Conservation (phyloP, 352 stramenopile genomes). For the Pythium oligandrum region DNA sequence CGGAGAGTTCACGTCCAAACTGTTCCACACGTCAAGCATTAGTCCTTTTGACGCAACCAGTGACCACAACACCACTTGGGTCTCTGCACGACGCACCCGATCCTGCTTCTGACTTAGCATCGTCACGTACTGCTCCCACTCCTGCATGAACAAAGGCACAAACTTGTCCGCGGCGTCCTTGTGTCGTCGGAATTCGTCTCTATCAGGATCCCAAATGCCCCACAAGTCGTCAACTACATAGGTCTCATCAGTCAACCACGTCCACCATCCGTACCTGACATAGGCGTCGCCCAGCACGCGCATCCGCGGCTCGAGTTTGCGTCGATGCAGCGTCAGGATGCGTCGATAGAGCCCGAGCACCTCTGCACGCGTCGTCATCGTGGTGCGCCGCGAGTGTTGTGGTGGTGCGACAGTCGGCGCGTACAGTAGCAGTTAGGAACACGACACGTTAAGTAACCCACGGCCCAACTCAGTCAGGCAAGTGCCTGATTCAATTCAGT, state of each 20-base stretch:
- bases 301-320: conserved; percentile 77
- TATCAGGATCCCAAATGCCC: conserved; percentile 7
- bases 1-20: conserved; percentile 70
- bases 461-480: not conserved
- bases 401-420: too few species aligned
- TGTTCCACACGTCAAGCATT: conserved; percentile 4
- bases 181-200: conserved; percentile 82
- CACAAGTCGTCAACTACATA: not conserved
- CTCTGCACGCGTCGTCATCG: conserved; percentile 8
- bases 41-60: not conserved
- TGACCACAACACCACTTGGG: too few species aligned
- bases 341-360: conserved; percentile 68
- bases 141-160: conserved; percentile 64
- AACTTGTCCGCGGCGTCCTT: conserved; percentile 75
- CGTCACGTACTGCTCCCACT: conserved; percentile 73
- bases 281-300: conserved; percentile 81
- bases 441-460: not conserved
- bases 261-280: conserved; percentile 34
- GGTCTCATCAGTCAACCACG: not conserved
- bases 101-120: conserved; percentile 49
- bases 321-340: conserved; percentile 74
- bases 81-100: conserved; percentile 21
- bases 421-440: not conserved
- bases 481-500: not conserved
- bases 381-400: not conserved